These are phyloP conservation scores for Fusarium guadeloupense DNA, from an alignment of 2,329 filamentous ascomycete genomes.

Conservation along the genomic window DNA sequence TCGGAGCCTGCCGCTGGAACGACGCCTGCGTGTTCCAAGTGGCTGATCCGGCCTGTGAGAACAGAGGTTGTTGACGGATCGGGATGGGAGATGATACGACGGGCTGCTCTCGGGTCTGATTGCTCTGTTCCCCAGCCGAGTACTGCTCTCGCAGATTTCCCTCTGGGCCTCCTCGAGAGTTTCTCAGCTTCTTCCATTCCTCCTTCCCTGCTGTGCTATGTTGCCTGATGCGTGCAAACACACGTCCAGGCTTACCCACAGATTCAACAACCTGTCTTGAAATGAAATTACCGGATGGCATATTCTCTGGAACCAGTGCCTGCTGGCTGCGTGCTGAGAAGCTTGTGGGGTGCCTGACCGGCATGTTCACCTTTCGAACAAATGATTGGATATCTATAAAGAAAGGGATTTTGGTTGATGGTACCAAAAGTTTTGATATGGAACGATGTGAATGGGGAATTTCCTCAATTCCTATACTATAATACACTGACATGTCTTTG, in stretches of 20 bases:
- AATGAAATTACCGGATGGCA: neutral
- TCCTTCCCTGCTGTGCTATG: neutral
- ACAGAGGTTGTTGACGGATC: neutral
- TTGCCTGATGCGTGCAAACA: slow-evolving; percentile 3
- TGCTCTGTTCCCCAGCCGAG: neutral
- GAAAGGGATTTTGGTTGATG: neutral
- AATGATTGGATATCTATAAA: neutral
- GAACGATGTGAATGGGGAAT: neutral
- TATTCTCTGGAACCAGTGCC: neutral
- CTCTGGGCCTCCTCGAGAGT: neutral
- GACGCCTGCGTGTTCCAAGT: neutral
- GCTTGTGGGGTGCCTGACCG: neutral
- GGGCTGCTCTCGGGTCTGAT: neutral
- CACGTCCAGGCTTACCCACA: neutral
- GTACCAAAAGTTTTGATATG: neutral
- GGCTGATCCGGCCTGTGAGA: neutral
- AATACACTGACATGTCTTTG: neutral
- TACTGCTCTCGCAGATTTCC: neutral
- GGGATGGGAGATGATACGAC: neutral
- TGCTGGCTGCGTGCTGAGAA: neutral
- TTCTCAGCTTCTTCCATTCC: neutral
- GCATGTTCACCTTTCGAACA: slow-evolving; percentile 3
- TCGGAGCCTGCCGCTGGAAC: neutral
- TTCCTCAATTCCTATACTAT: neutral
- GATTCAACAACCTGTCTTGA: neutral